Evolutionary conservation across 768 basidiomycete species (phyloP), one percentile per base, ranked within the genome.

Genomic region (Tephrocybe sp.): DNA sequence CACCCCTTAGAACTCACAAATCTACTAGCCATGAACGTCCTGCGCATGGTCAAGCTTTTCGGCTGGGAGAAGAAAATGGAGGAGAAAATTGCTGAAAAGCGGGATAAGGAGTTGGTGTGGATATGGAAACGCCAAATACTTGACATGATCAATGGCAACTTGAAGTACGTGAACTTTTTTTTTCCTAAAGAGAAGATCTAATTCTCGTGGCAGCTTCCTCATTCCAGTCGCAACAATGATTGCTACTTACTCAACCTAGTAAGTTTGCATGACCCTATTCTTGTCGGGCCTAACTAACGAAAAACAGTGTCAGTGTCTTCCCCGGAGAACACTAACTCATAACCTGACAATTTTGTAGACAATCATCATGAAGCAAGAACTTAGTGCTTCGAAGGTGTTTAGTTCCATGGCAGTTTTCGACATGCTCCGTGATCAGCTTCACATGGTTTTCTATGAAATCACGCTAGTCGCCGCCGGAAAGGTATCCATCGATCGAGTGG

Each of bases 11-110:
- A 16, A 44, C 48, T 51, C 38, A 50, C 42, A 45, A 39, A n/a
- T 69, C 65, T 34, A 31, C 4, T 45, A 83, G 83, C 72, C 4
- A 70, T 83, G 60, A 77, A 75, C 48, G 77, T 81, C 16, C 64
- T 85, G 12, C 75, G 84, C 14, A 85, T 87, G 80, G 71, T 87
- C 61, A 88, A 89, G 65, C 68, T 88, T 36, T 87, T 89, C 57
- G 87, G 75, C 7, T 79, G 87, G 77, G 76, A 84, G 73, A 73
- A 76, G 51, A 74, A 78, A 41, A 76, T 85, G 60, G 69, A 76
- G 19, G 62, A 73, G 11, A 72, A 73, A 44, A 70, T 92, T 40
- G 66, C 73, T 17, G 73, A 74, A 26, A 80, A 80, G 57, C 76
- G 88, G 52, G 77, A 84, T 39, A 75, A 76, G 3, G 89, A 91